Evolutionary conservation across 345 rosid species (phyloP).

Genomic region (Zanthoxylum bungeanum): DNA sequence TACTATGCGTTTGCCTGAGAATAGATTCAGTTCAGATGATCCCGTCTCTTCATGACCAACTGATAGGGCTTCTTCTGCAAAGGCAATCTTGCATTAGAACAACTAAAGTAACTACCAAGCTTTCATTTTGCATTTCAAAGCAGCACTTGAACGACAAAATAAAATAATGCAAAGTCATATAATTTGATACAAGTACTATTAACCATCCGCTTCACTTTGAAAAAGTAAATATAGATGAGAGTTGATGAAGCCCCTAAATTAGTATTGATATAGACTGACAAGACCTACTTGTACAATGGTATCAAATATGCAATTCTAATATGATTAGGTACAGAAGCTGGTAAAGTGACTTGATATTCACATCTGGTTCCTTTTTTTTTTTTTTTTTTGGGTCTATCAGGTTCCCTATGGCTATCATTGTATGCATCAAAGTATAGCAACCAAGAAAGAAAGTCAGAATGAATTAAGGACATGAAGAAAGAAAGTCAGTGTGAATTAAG

Average conservation of each 20-base stretch:
- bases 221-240: neutral
- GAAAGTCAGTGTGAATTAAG: neutral
- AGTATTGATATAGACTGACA: neutral
- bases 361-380: neutral
- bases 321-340: neutral
- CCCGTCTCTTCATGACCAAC: constrained; percentile 43
- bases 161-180: neutral
- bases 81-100: neutral
- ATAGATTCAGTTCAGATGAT: constrained; percentile 46
- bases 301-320: neutral
- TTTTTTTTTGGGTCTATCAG: neutral
- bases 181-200: neutral
- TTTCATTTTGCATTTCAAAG: neutral
- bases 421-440: neutral
- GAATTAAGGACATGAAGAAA: neutral
- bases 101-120: neutral
- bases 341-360: neutral
- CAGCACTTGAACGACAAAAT: neutral
- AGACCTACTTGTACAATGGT: neutral
- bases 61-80: constrained; percentile 34
- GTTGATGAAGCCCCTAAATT: neutral
- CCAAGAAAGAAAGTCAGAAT: neutral
- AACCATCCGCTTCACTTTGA: neutral
- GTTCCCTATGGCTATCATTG: neutral
- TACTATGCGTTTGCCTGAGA: constrained; percentile 30